phyloP scores from a whole-genome alignment of 2,329 filamentous ascomycete species.

The Proliferodiscus dingleyae region DNA sequence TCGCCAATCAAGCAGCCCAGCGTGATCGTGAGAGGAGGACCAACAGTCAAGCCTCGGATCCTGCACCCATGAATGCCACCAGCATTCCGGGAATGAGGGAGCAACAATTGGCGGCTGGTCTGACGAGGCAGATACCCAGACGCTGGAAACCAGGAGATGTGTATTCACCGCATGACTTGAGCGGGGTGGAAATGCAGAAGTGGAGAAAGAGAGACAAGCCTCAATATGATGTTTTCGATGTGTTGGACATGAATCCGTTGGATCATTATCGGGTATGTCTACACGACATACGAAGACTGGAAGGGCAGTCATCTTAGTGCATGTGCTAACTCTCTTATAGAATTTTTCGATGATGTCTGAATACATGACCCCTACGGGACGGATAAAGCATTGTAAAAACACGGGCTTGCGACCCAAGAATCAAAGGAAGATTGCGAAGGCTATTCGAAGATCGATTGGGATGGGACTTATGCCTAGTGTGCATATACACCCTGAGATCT shows the following conservation, averaged over 20 bases:
- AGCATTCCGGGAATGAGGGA: not conserved
- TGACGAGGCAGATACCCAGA: conserved; percentile 61
- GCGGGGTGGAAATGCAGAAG: conserved; percentile 71
- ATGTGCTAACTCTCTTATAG: conserved; percentile 41
- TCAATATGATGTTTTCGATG: conserved; percentile 69
- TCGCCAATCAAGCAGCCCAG: too few species aligned
- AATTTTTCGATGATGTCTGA: conserved; percentile 92
- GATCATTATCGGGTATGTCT: conserved; percentile 76
- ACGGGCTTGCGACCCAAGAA: conserved; percentile 84
- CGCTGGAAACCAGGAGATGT: conserved; percentile 75
- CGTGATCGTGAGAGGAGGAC: too few species aligned
- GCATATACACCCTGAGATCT: conserved; percentile 79
- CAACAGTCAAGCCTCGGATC: too few species aligned
- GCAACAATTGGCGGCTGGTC: conserved; percentile 40
- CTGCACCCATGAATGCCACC: too few species aligned
- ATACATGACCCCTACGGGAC: conserved; percentile 77
- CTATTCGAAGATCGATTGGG: conserved; percentile 81
- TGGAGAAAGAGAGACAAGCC: conserved; percentile 59
- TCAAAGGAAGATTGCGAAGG: conserved; percentile 89
- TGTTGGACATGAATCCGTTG: conserved; percentile 72
- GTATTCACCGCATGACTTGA: conserved; percentile 86
- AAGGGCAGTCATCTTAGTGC: too few species aligned
- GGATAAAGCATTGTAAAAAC: conserved; percentile 70
- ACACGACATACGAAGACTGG: not conserved
- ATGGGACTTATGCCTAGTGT: conserved; percentile 89